These are phyloP conservation scores for Parietaria judaica DNA, from an alignment of 306 rosid genomes.

Conservation along the genomic window DNA sequence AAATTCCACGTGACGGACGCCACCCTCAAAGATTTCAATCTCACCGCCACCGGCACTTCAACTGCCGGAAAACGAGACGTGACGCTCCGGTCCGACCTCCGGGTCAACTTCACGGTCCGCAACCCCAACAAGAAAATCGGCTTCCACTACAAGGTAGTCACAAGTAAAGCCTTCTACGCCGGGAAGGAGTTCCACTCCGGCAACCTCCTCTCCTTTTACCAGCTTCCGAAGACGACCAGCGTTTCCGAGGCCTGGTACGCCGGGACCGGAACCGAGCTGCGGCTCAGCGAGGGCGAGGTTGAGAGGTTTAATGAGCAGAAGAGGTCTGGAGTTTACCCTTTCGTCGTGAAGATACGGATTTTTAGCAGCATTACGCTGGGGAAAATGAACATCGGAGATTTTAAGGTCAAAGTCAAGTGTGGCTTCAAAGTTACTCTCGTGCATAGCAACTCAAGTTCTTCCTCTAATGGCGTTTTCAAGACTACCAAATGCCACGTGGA, in stretches of 20 bases:
- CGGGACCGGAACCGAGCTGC: background rate
- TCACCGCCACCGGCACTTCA: slow-evolving; percentile 2
- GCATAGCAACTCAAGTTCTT: background rate
- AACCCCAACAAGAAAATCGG: slow-evolving; percentile 20
- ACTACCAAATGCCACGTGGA: slow-evolving; percentile 2
- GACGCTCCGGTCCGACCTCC: slow-evolving; percentile 8
- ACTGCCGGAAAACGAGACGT: background rate
- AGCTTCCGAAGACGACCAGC: background rate
- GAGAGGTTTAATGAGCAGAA: slow-evolving; percentile 5
- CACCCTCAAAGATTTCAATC: slow-evolving; percentile 35
- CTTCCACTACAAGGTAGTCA: slow-evolving; percentile 2
- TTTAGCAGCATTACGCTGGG: background rate
- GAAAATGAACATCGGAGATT: slow-evolving; percentile 1
- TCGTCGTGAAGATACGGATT: slow-evolving; percentile 2
- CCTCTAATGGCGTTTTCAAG: background rate
- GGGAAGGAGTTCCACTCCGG: background rate
- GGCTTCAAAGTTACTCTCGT: slow-evolving; percentile 13
- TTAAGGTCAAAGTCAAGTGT: background rate
- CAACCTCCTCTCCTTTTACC: background rate
- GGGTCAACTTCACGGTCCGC: slow-evolving; percentile 1
- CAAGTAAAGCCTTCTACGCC: background rate
- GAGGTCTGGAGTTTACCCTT: background rate
- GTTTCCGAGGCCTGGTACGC: background rate
- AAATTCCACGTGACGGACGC: slow-evolving; percentile 39
- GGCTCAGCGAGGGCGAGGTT: background rate